These are phyloP conservation scores for Solanum peruvianum DNA, from an alignment of 257 asterid genomes.

Conservation along the genomic window DNA sequence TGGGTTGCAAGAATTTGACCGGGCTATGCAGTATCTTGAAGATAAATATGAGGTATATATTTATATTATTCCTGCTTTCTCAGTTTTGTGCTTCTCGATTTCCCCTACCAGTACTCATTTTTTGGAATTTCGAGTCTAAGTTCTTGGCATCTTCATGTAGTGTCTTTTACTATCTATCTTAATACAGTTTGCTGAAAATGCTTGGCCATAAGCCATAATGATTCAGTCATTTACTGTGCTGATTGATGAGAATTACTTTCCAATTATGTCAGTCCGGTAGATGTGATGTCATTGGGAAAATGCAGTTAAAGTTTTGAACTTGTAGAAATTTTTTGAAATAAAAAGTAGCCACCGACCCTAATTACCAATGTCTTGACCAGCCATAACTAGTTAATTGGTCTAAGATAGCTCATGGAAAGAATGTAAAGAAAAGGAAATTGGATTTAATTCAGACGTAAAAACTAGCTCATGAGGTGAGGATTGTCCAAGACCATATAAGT, in stretches of 20 bases:
- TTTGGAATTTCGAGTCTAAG: not conserved
- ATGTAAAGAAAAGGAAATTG: not conserved
- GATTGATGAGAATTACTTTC: not conserved
- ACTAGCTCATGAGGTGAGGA: not conserved
- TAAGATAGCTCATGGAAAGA: not conserved
- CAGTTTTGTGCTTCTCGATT: not conserved
- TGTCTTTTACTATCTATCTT: not conserved
- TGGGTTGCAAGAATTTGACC: conserved; percentile 94
- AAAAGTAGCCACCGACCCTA: not conserved
- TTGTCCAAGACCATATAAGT: not conserved
- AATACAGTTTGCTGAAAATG: not conserved
- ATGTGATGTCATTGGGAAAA: not conserved
- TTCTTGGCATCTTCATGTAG: not conserved
- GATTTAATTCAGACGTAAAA: not conserved
- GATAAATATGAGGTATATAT: conserved; percentile 66
- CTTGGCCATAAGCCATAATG: not conserved
- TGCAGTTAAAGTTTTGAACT: not conserved
- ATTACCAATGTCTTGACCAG: not conserved
- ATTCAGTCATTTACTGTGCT: not conserved
- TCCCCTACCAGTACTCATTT: not conserved
- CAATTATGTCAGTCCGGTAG: not conserved
- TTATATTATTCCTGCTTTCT: not conserved
- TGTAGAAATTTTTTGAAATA: not conserved
- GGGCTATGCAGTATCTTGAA: conserved; percentile 93
- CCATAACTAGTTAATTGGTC: not conserved